A percentile compares a stretch with the other conserved stretches of the same genome.
phyloP scores from a whole-genome alignment of 768 basidiomycete species.

The Mycena maculata region DNA sequence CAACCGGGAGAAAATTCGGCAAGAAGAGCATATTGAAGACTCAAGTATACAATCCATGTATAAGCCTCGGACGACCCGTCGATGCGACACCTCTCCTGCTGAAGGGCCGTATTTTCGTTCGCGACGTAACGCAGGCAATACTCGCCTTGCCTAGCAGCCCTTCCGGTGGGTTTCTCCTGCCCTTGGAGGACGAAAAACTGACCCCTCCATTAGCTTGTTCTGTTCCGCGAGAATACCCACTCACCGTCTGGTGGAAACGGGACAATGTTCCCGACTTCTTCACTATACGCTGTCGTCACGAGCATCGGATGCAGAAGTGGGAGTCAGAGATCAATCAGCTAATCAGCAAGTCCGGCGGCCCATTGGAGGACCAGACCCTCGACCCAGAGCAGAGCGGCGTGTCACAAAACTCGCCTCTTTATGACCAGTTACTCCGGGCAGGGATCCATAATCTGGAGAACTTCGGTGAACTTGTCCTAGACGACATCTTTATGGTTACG shows the following conservation, averaged over 20 bases:
- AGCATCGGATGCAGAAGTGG: slow-evolving; percentile 94
- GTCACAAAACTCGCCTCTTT: no score
- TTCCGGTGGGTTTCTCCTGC: not conserved
- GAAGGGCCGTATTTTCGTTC: slow-evolving; percentile 96
- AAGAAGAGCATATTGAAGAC: slow-evolving; percentile 38
- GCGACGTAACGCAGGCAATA: slow-evolving; percentile 88
- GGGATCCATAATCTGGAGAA: slow-evolving; percentile 91
- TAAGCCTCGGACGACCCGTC: no score
- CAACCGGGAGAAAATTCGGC: slow-evolving; percentile 62
- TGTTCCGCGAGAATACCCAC: slow-evolving; percentile 69
- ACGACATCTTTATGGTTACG: slow-evolving; percentile 94
- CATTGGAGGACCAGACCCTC: no score
- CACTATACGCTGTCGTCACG: slow-evolving; percentile 89
- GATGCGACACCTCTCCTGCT: slow-evolving; percentile 87
- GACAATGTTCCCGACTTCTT: slow-evolving; percentile 94
- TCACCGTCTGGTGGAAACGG: slow-evolving; percentile 93
- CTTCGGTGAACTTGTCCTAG: slow-evolving; percentile 94
- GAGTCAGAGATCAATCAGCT: slow-evolving; percentile 89
- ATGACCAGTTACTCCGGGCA: no score
- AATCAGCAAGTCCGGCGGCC: slow-evolving; percentile 56
- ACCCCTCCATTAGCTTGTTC: slow-evolving; percentile 27
- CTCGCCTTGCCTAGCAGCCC: slow-evolving; percentile 49
- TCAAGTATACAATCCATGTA: slow-evolving; percentile 71
- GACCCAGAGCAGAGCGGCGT: no score
- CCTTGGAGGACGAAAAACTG: not conserved